Base-by-base conservation (phyloP, 352 stramenopile species). In the Aphanomyces astaci region DNA sequence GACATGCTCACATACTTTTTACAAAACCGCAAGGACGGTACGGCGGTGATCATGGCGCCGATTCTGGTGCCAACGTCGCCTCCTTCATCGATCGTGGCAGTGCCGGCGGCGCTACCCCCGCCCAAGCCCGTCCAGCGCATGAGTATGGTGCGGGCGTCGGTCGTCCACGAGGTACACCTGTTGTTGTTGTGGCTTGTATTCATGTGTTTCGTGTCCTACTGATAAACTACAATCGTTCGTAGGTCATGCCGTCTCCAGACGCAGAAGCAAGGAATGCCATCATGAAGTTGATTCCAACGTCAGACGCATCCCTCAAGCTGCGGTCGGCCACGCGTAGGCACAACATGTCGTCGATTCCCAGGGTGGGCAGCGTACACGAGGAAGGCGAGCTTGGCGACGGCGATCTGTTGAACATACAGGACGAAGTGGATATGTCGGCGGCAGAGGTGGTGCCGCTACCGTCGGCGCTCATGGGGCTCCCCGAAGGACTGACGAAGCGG, bases 1-100 rank as follows among this genome's bases (percentile, higher is more conserved):
- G 82, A 92, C 0, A 92, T 95, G 87, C 77, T 86, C 67, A 93
- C 85, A 17, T 95, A 88, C 68, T 94, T 90, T 64, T 62, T 95
- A 24, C 56, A 64, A n/a, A 53, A 33, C 2, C 32, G 71, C 11
- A 59, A 72, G 22, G 36, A 51, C 31, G 32, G 56, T 9, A 49
- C 49, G 62, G 31, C 62, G 15, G 36, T 40, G 17, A 67, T 45
- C 39, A 67, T 53, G 36, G 28, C 39, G 28, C 39, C 60, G n/a
- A 22, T 67, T 4, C 46, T 25, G 28, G n/a, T 39, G 27, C 62
- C 36, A 10, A 31, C 5, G 5, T 17, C 10, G 46, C 59, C 4
- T 22, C 36, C 36, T 4, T 27, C 45, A 1, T 24, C 28, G 28
- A 19, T 40, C 22, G 9, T 15, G 13, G 10, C 43, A n/a, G 22